phyloP scores from a whole-genome alignment of 352 stramenopile species.

The Blastocystis sp. region DNA sequence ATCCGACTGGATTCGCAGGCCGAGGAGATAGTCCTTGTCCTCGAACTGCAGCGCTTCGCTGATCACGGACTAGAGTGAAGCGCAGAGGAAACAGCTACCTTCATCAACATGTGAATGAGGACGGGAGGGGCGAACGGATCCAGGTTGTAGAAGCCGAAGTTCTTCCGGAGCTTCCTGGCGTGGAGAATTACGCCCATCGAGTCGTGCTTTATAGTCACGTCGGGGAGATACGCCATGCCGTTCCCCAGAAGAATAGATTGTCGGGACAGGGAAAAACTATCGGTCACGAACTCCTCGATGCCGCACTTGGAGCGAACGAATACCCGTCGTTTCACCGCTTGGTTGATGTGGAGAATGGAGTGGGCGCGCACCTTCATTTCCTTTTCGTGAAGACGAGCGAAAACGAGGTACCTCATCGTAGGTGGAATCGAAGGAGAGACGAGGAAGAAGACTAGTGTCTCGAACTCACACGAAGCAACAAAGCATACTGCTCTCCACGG shows the following conservation, averaged over 20 bases:
- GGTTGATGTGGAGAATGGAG: slow-evolving; percentile 48
- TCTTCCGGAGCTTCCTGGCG: not conserved
- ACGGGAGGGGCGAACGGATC: slow-evolving; percentile 9
- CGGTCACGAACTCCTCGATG: not conserved
- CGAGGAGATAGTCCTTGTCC: slow-evolving; percentile 47
- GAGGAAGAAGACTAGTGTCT: slow-evolving; percentile 15
- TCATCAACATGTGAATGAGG: slow-evolving; percentile 2
- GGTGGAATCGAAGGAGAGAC: slow-evolving; percentile 19
- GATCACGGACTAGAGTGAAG: not conserved
- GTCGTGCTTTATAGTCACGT: not conserved
- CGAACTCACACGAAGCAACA: not conserved
- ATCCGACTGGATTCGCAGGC: slow-evolving; percentile 51
- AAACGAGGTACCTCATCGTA: slow-evolving; percentile 20
- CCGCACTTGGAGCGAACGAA: not conserved
- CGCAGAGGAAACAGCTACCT: not conserved
- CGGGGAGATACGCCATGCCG: slow-evolving; percentile 39
- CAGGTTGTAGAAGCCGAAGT: slow-evolving; percentile 2
- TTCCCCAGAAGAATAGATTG: not conserved
- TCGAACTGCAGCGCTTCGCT: slow-evolving; percentile 52
- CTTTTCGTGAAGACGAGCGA: not conserved
- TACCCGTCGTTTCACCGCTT: not conserved
- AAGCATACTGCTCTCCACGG: not conserved
- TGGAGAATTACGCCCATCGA: not conserved
- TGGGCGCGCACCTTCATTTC: not conserved
- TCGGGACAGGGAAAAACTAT: not conserved